Evolutionary conservation across 1,284 basidiomycete genomes (phyloP).

Genomic region (Earliella scabrosa): DNA sequence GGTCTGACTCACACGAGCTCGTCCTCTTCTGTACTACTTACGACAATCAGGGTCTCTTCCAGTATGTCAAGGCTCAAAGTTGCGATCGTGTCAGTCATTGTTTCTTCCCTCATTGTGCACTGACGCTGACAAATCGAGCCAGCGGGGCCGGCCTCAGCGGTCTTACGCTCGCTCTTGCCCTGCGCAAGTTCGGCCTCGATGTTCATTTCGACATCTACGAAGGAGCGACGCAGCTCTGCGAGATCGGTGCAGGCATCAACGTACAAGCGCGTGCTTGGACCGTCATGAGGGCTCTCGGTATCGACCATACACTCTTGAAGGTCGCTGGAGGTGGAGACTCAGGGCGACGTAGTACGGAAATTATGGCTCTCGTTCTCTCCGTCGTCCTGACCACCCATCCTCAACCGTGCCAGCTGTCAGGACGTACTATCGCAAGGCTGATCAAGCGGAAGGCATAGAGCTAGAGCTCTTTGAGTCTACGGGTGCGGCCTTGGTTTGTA

Average conservation of each 20-base stretch:
- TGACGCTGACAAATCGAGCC: too few species aligned
- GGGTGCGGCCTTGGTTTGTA: constrained; percentile 35
- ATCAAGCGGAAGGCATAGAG: constrained; percentile 41
- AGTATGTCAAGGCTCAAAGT: too few species aligned
- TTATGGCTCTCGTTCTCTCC: background rate
- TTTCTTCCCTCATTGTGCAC: too few species aligned
- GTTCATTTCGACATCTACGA: constrained; percentile 52
- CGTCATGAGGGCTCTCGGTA: constrained; percentile 50
- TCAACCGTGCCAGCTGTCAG: background rate
- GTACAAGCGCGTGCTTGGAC: constrained; percentile 54
- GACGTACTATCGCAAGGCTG: constrained; percentile 5
- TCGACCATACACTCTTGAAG: constrained; percentile 50
- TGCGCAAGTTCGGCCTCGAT: constrained; percentile 38
- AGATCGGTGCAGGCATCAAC: constrained; percentile 61
- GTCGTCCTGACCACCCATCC: background rate
- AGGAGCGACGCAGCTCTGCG: constrained; percentile 46
- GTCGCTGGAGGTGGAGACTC: constrained; percentile 41
- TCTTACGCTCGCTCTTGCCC: constrained; percentile 38
- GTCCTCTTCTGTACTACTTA: too few species aligned
- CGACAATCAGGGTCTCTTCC: too few species aligned
- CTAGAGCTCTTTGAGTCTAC: constrained; percentile 51
- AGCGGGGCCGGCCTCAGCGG: constrained; percentile 46
- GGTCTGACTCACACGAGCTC: too few species aligned
- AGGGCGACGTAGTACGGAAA: constrained; percentile 17
- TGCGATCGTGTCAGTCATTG: too few species aligned